Conservation (phyloP, 768 basidiomycete species). For the Amylocystis lapponica region DNA sequence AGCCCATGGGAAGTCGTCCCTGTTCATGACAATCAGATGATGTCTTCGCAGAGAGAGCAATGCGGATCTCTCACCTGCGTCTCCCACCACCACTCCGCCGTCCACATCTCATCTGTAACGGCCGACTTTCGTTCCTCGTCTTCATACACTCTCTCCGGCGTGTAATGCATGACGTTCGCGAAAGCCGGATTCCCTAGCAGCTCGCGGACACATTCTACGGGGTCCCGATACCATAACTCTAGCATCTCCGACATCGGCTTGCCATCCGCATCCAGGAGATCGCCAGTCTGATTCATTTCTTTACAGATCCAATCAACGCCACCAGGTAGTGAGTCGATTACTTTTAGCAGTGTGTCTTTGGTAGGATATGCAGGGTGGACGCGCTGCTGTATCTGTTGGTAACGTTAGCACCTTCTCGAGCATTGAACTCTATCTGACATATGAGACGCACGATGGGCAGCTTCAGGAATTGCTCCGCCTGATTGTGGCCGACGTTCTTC, state of each 20-base stretch:
- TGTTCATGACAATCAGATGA: conserved; percentile 7
- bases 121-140: conserved; percentile 20
- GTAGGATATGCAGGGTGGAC: conserved; percentile 1
- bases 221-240: conserved; percentile 20
- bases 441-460: conserved; percentile 15
- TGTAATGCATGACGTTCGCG: neutral
- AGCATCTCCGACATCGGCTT: conserved; percentile 9
- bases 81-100: conserved; percentile 20
- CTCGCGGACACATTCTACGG: conserved; percentile 28
- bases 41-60: neutral
- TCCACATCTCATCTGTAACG: conserved; percentile 15
- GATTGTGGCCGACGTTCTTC: conserved; percentile 14
- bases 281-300: conserved; percentile 14
- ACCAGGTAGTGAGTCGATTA: conserved; percentile 16
- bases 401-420: too few relatives aligned
- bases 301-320: conserved; percentile 21
- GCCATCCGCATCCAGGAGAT: conserved; percentile 10
- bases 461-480: conserved; percentile 16
- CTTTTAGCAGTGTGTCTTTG: conserved; percentile 13
- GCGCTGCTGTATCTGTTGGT: conserved; percentile 3
- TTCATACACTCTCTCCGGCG: conserved; percentile 14
- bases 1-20: conserved; percentile 8
- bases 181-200: conserved; percentile 10
- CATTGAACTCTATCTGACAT: too few relatives aligned
- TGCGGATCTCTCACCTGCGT: conserved; percentile 12